phyloP scores from a whole-genome alignment of 2,329 filamentous ascomycete genomes.

The Cytospora schulzeri region DNA sequence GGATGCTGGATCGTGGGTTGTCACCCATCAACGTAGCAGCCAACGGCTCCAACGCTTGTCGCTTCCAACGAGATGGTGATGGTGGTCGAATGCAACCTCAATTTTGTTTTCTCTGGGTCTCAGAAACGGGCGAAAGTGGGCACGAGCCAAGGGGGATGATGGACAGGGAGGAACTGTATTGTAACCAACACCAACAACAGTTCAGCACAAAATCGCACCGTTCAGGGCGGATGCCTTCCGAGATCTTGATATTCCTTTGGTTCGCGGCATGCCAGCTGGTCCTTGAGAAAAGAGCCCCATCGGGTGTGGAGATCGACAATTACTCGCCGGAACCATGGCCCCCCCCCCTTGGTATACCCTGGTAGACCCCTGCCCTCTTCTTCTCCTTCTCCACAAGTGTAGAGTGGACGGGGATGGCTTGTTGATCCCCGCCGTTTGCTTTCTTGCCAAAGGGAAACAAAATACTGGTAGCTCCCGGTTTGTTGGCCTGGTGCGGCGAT shows the following conservation, averaged over 20 bases:
- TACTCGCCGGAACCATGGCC: constrained; percentile 17
- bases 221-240: constrained; percentile 27
- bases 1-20: not conserved
- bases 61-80: not conserved
- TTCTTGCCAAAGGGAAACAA: not conserved
- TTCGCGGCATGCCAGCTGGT: constrained; percentile 15
- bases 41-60: not conserved
- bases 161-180: too few species aligned
- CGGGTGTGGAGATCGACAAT: constrained; percentile 18
- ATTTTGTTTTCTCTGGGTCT: not conserved
- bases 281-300: constrained; percentile 9
- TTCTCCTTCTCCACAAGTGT: constrained; percentile 19
- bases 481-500: not conserved
- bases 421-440: constrained; percentile 3
- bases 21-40: not conserved
- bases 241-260: constrained; percentile 14
- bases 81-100: constrained; percentile 7
- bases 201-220: constrained; percentile 12
- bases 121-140: constrained; percentile 17
- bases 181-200: too few species aligned
- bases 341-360: too few species aligned
- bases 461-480: not conserved
- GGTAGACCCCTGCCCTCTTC: constrained; percentile 15
- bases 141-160: too few species aligned
- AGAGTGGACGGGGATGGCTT: constrained; percentile 10